These are phyloP conservation scores for Dactylonectria estremocensis DNA, from an alignment of 2,329 filamentous ascomycete species.

Conservation along the genomic window DNA sequence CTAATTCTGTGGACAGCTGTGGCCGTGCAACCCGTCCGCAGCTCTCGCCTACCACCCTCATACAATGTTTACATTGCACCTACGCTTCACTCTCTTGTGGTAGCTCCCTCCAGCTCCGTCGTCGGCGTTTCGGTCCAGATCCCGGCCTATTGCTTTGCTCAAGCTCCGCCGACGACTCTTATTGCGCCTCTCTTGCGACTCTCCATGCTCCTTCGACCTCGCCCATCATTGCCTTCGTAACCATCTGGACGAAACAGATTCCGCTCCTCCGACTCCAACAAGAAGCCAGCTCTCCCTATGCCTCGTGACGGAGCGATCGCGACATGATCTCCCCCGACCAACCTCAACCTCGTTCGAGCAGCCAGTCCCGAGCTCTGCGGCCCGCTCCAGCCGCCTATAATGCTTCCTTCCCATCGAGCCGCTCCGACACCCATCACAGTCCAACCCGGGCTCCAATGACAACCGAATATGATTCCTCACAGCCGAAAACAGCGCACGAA, in stretches of 20 bases:
- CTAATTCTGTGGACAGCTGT: constrained; percentile 38
- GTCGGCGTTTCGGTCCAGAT: constrained; percentile 1
- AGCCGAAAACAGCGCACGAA: constrained; percentile 39
- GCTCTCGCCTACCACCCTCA: constrained; percentile 34
- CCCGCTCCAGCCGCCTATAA: constrained; percentile 44
- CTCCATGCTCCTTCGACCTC: neutral
- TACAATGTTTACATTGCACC: constrained; percentile 43
- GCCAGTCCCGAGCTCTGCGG: constrained; percentile 49
- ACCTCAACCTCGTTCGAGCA: constrained; percentile 49
- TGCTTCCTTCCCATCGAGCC: constrained; percentile 37
- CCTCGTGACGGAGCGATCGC: constrained; percentile 45
- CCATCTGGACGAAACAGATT: neutral
- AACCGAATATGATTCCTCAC: constrained; percentile 29
- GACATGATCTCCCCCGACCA: constrained; percentile 54
- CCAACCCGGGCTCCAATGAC: constrained; percentile 37
- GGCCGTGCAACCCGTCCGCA: constrained; percentile 35
- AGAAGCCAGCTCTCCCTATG: constrained; percentile 36
- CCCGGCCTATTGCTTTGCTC: constrained; percentile 13
- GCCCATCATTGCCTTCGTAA: neutral
- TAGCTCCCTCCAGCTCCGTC: constrained; percentile 13
- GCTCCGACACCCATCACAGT: constrained; percentile 32
- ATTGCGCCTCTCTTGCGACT: neutral
- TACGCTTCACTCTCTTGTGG: constrained; percentile 26
- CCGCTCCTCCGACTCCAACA: constrained; percentile 9
- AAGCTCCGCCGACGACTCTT: constrained; percentile 6